Base-by-base conservation (phyloP, 2,329 filamentous ascomycete species). In the Paecilomyces formosus region DNA sequence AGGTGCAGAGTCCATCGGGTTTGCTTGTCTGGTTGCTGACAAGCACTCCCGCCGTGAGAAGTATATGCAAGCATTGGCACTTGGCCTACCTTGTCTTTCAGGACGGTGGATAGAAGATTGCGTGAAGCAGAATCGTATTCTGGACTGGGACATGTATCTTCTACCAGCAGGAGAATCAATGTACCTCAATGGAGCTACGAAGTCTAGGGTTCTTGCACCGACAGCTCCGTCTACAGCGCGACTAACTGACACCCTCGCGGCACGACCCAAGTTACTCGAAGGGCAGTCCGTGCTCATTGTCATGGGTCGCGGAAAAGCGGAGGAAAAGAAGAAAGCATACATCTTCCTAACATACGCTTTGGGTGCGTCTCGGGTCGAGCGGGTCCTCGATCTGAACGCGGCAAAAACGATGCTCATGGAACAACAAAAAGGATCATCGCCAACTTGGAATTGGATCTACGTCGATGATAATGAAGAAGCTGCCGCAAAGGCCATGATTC, bases 11-110 rank as follows among this genome's bases (percentile, higher is more conserved):
- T 75, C 81, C 1, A 78, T 86, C 1, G 88, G 90, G 0, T 97
- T 99, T 68, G 86, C 89, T 0, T 92, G 91, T 3, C 78, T 97
- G 13, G 89, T 99, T 60, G 88, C 92, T 0, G 90, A 97, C 68
- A 84, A 85, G 3, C 89, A 96, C 71, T 94, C 89, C 6, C 86
- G 93, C 53, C 92, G 91, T 62, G 84, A 87, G 55, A 99, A 97
- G 71, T 97, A 94, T 72, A 89, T 97, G 81, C 92, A 97, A 75
- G 94, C 94, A 0, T 82, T 99, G 1, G 92, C 94, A 0, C 82
- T 99, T 0, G 91, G 90, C 0, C 76, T 99, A 0, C 94, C 94
- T 0, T 96, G 92, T 67, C 79, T 99, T 1, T 88, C 90, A 5
- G 83, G 86, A 5, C 86, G 87, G 57, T 99, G 94, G 93, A 78